Percentiles rank a stretch among this genome's conserved stretches.
These are phyloP conservation scores for Noccaea caerulescens DNA, from an alignment of 345 rosid species.

Conservation along the genomic window DNA sequence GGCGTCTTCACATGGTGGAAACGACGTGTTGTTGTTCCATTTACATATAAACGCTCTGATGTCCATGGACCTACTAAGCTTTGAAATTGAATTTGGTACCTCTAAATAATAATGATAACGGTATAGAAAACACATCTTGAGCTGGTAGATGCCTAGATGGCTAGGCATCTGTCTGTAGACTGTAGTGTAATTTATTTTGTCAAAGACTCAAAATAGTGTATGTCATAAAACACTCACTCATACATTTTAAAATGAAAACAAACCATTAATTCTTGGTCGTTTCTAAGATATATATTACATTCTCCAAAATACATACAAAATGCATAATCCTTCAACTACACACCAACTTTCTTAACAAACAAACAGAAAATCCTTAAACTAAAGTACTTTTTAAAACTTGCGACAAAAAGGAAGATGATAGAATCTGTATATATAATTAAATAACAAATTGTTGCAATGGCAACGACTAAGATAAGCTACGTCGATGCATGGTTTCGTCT, in stretches of 20 bases:
- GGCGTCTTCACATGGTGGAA: background rate
- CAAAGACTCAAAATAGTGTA: too few species aligned
- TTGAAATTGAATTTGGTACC: background rate
- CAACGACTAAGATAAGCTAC: conserved; percentile 31
- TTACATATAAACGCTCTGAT: conserved; percentile 6
- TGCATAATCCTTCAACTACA: background rate
- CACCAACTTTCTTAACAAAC: too few species aligned
- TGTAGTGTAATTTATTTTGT: too few species aligned
- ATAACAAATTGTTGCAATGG: background rate
- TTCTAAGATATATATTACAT: conserved; percentile 7
- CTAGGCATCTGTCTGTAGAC: too few species aligned
- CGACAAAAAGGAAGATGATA: background rate
- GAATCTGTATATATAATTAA: background rate
- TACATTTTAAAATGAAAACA: background rate
- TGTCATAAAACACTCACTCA: too few species aligned
- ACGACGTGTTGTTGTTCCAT: conserved; percentile 25
- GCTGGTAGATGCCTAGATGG: background rate
- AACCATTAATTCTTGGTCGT: background rate
- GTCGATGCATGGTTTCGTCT: conserved; percentile 29
- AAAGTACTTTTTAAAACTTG: background rate
- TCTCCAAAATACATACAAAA: conserved; percentile 2
- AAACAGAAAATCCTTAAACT: background rate
- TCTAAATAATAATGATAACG: background rate
- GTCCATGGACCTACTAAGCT: background rate
- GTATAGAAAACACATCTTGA: background rate